Evolutionary conservation across 495 filamentous ascomycete genomes (phyloP), one percentile per base, ranked within the genome.

Genomic region (Penicillium bialowiezense): DNA sequence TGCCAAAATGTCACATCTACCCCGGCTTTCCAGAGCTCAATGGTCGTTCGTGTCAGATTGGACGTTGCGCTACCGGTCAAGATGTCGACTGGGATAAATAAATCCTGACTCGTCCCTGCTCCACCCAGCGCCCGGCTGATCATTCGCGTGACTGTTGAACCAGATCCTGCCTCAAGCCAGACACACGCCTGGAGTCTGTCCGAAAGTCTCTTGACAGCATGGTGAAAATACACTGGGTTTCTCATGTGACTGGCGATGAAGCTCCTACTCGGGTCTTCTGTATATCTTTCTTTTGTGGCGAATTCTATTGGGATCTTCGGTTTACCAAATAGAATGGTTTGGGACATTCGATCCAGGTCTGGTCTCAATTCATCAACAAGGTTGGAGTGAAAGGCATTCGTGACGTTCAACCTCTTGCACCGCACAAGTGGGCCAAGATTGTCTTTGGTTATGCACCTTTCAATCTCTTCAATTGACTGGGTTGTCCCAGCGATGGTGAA

Each of bases 371-470:
- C 55, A 13, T 79, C 74, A 3, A 75, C 67, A 1, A 80, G 51
- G 2, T 48, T 50, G 1, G 71, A 81, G 49, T 83, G 79, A 51
- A 78, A 83, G 0, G 72, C 78, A 50, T 83, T 71, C 0, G 75
- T 75, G 15, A 76, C 73, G 28, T 69, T 63, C 5, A 81, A 55
- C 28, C 58, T 57, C 52, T 75, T 76, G 55, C 19, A 76, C 48
- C 10, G 59, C 10, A 46, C 6, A 2, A 53, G 6, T 7, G 24
- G 8, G 17, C 19, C 15, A 9, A 29, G 8, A 8, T 19, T 44
- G 17, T 23, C 14, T 55, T 50, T 32, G 3, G 12, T 10, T 7
- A 2, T 15, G 9, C 45, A n/a, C 1, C 21, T 45, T 0, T 13
- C 20, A 7, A 1, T 35, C 0, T 53, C 54, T 28, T 72, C 61